Evolutionary conservation across 1,139 yeast species (phyloP), one percentile per base, ranked within the genome.

Genomic region (Taphrina deformans): DNA sequence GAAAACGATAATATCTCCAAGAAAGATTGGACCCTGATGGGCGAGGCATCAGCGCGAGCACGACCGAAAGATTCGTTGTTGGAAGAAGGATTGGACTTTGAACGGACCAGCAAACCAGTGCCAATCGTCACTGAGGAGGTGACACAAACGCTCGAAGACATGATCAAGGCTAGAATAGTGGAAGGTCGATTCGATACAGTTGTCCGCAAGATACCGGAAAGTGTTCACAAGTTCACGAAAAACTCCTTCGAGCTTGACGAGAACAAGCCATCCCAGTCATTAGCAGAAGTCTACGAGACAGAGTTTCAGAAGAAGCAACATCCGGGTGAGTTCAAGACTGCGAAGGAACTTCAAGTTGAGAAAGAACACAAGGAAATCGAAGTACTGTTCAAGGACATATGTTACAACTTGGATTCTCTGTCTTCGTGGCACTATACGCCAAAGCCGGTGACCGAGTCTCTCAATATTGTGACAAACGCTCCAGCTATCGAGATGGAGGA

Each of bases 391-490:
- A 80, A 82, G 56, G 79, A 79, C 26, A 79, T 95, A 46, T 81
- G 83, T 59, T 85, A 88, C 73, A 88, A 87, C 71, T 82, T 93
- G 56, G 98, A 93, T 75, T 85, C 97, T 1, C 80, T 93, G 65
- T 85, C 96, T 55, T 90, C 97, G 9, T 96, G 97, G 71, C 96
- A 91, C 75, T 93, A 88, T 78, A 84, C 91, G 64, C 99, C 99
- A 65, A 89, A 88, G 75, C 97, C 97, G 16, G 86, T 89, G 66
- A 86, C 88, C 74, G 88, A 89, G 71, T 78, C 86, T 27, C 79
- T 92, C 69, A 92, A 89, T 67, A 86, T 93, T 72, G 90, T 87
- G 73, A 90, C 92, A 46, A 85, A 87, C 69, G 82, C 89, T 0
- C 86, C 96, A 1, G 83, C 96, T 1, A 87, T 93, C 63, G 75